Conservation (phyloP, 139 green algal species). For the Chlorella vulgaris region DNA sequence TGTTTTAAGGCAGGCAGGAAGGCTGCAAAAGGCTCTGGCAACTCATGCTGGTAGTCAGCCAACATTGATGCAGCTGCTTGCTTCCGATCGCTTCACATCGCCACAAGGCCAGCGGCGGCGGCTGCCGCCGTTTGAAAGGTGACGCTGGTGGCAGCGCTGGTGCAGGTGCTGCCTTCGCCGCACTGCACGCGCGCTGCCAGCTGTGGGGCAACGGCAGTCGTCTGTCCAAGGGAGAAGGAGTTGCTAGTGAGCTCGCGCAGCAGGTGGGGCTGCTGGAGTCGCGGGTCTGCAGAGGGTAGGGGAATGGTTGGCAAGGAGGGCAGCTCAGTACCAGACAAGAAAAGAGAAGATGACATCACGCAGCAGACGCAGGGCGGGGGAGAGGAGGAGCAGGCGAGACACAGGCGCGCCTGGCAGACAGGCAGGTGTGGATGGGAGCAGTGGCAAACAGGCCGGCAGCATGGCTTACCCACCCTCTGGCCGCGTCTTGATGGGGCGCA, state of each 20-base stretch:
- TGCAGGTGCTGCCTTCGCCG: not conserved
- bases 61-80: too few species aligned
- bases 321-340: too few species aligned
- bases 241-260: conserved; percentile 29
- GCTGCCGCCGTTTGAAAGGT: conserved; percentile 13
- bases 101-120: not conserved
- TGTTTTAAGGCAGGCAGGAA: not conserved
- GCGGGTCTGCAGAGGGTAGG: not conserved
- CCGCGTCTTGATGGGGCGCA: conserved; percentile 45
- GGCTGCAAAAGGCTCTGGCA: too few species aligned
- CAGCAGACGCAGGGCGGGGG: not conserved
- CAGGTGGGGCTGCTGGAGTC: not conserved
- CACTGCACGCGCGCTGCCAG: not conserved
- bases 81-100: not conserved
- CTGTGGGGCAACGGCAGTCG: too few species aligned
- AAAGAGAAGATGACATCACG: too few species aligned
- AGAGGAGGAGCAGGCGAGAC: not conserved
- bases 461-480: conserved; percentile 8
- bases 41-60: too few species aligned
- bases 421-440: not conserved
- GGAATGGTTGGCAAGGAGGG: not conserved
- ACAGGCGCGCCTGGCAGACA: not conserved
- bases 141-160: not conserved
- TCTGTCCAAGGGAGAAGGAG: too few species aligned
- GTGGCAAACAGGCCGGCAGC: too few species aligned